These are phyloP conservation scores for Schoenoplectus tabernaemontani DNA, from an alignment of 202 grass and related monocot species.

Conservation along the genomic window DNA sequence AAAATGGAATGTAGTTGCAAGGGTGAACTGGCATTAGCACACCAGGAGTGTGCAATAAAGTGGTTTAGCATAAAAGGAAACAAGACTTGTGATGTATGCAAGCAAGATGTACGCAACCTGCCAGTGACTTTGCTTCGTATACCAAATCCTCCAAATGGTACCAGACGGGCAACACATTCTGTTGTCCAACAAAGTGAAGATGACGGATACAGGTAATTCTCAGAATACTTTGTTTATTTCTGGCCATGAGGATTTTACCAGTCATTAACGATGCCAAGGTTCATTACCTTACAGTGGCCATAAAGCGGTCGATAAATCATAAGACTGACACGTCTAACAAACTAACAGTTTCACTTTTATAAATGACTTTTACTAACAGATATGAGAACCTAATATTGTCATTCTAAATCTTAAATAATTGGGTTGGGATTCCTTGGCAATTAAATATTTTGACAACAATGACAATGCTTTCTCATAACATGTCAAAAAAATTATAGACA, in stretches of 20 bases:
- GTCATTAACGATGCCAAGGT: neutral
- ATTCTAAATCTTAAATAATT: neutral
- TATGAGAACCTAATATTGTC: neutral
- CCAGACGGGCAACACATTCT: constrained; percentile 38
- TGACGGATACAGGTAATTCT: constrained; percentile 57
- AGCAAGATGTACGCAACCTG: constrained; percentile 81
- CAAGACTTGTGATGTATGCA: constrained; percentile 94
- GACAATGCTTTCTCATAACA: neutral
- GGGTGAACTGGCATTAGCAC: constrained; percentile 93
- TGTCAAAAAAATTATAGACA: neutral
- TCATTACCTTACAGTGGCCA: neutral
- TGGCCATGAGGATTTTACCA: neutral
- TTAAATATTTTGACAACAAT: neutral
- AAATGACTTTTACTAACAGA: neutral
- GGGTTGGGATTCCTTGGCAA: neutral
- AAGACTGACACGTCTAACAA: neutral
- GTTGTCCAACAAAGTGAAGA: constrained; percentile 46
- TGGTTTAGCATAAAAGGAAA: constrained; percentile 99
- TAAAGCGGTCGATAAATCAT: neutral
- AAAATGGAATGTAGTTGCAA: constrained; percentile 99
- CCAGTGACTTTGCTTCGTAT: constrained; percentile 91
- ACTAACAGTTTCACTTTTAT: neutral
- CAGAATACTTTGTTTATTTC: neutral
- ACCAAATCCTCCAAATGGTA: constrained; percentile 54
- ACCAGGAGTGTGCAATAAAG: constrained; percentile 98